Evolutionary conservation across 257 asterid genomes (phyloP).

Genomic region (Leptodermis oblonga): DNA sequence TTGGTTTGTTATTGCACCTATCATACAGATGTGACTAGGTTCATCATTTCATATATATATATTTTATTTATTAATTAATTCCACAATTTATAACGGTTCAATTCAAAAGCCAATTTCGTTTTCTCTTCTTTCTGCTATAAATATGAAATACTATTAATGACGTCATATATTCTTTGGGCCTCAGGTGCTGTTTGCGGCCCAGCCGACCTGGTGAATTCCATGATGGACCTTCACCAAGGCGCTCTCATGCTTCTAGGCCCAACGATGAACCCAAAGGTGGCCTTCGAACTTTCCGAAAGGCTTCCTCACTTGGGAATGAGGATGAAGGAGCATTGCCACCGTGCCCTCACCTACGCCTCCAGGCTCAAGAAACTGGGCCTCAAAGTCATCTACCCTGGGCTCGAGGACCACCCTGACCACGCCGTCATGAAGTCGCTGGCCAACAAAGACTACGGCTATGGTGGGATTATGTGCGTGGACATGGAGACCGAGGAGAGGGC

Average conservation of each 20-base stretch:
- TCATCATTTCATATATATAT: too few relatives aligned
- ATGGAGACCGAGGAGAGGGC: conserved; percentile 89
- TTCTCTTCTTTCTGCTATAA: too few relatives aligned
- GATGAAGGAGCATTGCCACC: conserved; percentile 81
- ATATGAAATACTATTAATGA: too few relatives aligned
- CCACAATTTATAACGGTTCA: too few relatives aligned
- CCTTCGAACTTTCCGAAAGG: conserved; percentile 76
- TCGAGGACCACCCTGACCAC: conserved; percentile 74
- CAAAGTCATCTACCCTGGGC: conserved; percentile 79
- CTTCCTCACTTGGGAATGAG: conserved; percentile 76
- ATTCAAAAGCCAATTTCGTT: too few relatives aligned
- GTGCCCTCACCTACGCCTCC: conserved; percentile 61
- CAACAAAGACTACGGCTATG: conserved; percentile 68
- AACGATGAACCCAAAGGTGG: conserved; percentile 90
- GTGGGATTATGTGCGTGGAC: conserved; percentile 76
- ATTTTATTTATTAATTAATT: too few relatives aligned
- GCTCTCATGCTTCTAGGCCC: conserved; percentile 88
- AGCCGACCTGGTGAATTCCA: conserved; percentile 70
- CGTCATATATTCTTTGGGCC: too few relatives aligned
- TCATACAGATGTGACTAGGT: too few relatives aligned
- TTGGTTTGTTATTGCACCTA: too few relatives aligned
- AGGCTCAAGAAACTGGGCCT: conserved; percentile 70
- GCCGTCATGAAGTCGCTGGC: conserved; percentile 49
- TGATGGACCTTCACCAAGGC: conserved; percentile 97
- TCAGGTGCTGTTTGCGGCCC: conserved; percentile 97